Evolutionary conservation across 805 yeast species (phyloP).

Genomic region (Candida tammaniensis): DNA sequence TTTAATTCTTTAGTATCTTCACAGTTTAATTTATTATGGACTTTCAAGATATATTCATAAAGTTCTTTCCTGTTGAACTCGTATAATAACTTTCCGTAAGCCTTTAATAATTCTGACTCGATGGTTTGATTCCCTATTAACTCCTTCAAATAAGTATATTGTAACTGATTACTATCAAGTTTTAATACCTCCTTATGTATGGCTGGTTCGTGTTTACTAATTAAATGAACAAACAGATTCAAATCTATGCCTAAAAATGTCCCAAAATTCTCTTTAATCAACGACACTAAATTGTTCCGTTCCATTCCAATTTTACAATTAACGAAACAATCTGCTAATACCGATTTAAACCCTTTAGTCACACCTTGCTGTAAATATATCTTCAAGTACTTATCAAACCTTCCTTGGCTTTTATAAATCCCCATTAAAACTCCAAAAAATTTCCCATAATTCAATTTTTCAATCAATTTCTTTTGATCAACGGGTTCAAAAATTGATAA

Average conservation of each 20-base stretch:
- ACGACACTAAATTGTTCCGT: slow-evolving; percentile 19
- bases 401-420: slow-evolving; percentile 53
- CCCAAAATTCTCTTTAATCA: slow-evolving; percentile 24
- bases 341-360: slow-evolving; percentile 16
- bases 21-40: slow-evolving; percentile 2
- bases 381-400: slow-evolving; percentile 24
- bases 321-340: slow-evolving; percentile 25
- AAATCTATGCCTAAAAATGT: slow-evolving; percentile 27
- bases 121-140: background rate
- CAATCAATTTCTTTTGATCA: slow-evolving; percentile 47
- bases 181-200: slow-evolving; percentile 38
- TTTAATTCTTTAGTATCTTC: slow-evolving; percentile 5
- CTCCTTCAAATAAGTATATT: slow-evolving; percentile 24
- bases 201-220: slow-evolving; percentile 34
- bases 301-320: slow-evolving; percentile 19
- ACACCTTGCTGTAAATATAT: slow-evolving; percentile 12
- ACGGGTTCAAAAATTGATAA: slow-evolving; percentile 64
- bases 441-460: slow-evolving; percentile 50
- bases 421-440: slow-evolving; percentile 59
- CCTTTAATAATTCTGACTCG: slow-evolving; percentile 7
- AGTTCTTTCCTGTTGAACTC: slow-evolving; percentile 13
- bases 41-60: slow-evolving; percentile 13
- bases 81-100: slow-evolving; percentile 25
- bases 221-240: slow-evolving; percentile 30
- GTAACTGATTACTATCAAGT: slow-evolving; percentile 19